Conservation (phyloP, 1,284 basidiomycete genomes). For the Apiotrichum akiyoshidainum region DNA sequence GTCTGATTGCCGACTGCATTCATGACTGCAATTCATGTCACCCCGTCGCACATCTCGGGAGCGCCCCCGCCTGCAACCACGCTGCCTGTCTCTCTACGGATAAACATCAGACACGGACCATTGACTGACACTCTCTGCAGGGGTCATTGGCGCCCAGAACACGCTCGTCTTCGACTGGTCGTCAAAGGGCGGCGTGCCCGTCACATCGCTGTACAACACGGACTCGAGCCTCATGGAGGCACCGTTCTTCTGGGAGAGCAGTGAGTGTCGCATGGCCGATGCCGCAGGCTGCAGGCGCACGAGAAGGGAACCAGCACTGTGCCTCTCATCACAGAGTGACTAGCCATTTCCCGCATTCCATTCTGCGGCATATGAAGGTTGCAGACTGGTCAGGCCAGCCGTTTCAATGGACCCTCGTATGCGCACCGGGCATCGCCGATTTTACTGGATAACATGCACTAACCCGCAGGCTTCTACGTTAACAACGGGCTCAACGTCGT, state of each 20-base stretch:
- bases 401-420: neutral
- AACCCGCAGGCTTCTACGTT: neutral
- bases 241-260: constrained; percentile 3
- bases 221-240: neutral
- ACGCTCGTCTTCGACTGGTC: constrained; percentile 1
- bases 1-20: too few relatives aligned
- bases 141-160: constrained; percentile 3
- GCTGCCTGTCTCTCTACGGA: too few relatives aligned
- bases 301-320: neutral
- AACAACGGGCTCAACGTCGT: neutral
- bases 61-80: too few relatives aligned
- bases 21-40: too few relatives aligned
- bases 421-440: neutral
- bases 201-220: neutral
- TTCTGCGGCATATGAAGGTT: too few relatives aligned
- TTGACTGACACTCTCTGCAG: neutral
- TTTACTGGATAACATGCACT: too few relatives aligned
- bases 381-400: neutral
- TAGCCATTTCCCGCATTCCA: too few relatives aligned
- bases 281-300: neutral
- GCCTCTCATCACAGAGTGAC: too few relatives aligned
- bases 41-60: too few relatives aligned
- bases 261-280: neutral
- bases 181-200: neutral
- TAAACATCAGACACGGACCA: neutral